Evolutionary conservation across 129 eudicot species (phyloP), one percentile per base, ranked within the genome.

Genomic region (Flaveria ramosissima): DNA sequence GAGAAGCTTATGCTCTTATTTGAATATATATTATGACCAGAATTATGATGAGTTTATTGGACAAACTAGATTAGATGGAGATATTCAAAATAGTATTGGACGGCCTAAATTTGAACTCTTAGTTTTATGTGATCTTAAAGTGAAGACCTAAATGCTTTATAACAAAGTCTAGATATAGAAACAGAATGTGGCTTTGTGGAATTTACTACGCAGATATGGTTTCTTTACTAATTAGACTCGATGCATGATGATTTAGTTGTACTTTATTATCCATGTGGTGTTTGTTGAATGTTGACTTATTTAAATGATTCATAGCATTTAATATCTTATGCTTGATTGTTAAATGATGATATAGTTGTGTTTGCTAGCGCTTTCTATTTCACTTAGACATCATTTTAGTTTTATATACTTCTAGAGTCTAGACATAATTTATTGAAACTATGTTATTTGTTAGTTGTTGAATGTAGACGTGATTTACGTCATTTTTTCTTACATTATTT

Each of bases 1-100:
- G 73, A 70, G 77, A 69, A 82, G 68, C 63, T 76, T 82, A 71
- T 70, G 53, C 52, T 57, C 23, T 61, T 61, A 16, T 63, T 72
- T 52, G 68, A 24, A 72, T 64, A 14, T 71, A 64, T 64, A 19
- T 71, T 62, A 50, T 46, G 51, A 16, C 62, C 10, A 27, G 32
- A 42, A 26, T 0, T 55, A 8, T 48, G 43, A 14, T 59, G 45
- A 16, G 17, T 67, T 67, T 20, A 21, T 68, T 23, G 45, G 69
- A 27, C 23, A 20, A 43, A 41, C 43, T 6, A 63, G 17, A 63
- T 30, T 63, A 32, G 30, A 26, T 1, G 36, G 36, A 21, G 16
- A 59, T 59, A 21, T 19, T 55, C 21, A 55, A 55, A 17, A 55
- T 57, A 21, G 65, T 59, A 21, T 10, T 10, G 6, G 62, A 55